Base-by-base conservation (phyloP, 164 flowering plant species). In the Vitis cinerea region DNA sequence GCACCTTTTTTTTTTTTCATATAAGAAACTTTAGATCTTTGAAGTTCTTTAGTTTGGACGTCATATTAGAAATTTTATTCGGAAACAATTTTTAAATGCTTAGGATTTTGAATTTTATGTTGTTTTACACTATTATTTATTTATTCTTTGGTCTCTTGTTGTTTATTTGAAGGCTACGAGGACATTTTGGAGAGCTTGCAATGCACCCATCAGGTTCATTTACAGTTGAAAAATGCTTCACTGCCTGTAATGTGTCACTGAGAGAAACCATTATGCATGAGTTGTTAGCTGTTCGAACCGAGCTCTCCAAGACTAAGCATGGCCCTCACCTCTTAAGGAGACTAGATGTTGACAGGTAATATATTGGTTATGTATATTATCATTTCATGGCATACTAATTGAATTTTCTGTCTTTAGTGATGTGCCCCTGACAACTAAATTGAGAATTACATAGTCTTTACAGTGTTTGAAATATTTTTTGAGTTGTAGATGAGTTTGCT, bases 171-270 rank as follows among this genome's bases (percentile, higher is more conserved):
- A 94, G 99, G 86, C 81, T 92, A 56, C 76, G 68, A 15, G 93
- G 90, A 64, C 88, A 88, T 82, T 95, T 90, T 80, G 94, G 92
- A 72, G 98, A 85, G 82, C 91, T 92, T 67, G 76, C 97, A 37
- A 65, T 88, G 87, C 81, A 75, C 57, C 77, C 87, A 53, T 88
- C 93, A 14, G 89, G 97, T 75, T 85, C 96, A 15, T 95, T 85
- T 79, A 87, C 89, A 1, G 84, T 95, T 71, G 97, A 91, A 27
- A 92, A 87, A 81, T 95, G 97, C 79, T 91, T 88, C 76, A 67
- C 44, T 75, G 80, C 75, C 58, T 71, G 90, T 75, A 88, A 81
- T 66, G 1, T 82, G 50, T 73, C 91, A n/a, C 64, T 85, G 51
- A 85, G 82, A 73, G 98, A 92, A 79, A 62, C 76, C 55, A 91